Conservation (phyloP, 2,329 filamentous ascomycete genomes). For the Clarireedia homoeocarpa region DNA sequence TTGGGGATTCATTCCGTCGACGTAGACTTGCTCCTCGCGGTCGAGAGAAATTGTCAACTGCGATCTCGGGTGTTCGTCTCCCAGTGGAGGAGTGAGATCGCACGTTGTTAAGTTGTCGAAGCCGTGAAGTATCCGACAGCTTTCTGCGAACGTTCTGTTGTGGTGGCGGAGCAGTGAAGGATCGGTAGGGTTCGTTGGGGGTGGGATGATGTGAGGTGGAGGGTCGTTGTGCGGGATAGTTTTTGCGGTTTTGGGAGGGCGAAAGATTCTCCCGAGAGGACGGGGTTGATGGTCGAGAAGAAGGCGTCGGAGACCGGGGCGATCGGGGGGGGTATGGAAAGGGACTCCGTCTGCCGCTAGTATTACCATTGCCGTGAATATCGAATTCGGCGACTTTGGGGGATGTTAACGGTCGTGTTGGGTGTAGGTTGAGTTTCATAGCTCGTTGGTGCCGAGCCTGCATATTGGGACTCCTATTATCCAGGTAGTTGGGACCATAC, state of each 20-base stretch:
- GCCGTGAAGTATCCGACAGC: constrained; percentile 28
- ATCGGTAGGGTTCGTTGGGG: constrained; percentile 17
- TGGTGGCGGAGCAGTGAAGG: constrained; percentile 18
- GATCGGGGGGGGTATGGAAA: constrained; percentile 13
- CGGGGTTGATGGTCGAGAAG: constrained; percentile 13
- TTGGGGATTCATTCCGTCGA: constrained; percentile 23
- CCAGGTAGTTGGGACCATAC: not conserved
- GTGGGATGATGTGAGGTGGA: constrained; percentile 20
- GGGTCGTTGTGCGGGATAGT: constrained; percentile 14
- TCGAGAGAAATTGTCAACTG: constrained; percentile 26
- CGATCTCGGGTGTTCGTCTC: constrained; percentile 17
- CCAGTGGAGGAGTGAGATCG: constrained; percentile 22
- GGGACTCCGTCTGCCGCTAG: not conserved
- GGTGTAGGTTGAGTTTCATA: constrained; percentile 27
- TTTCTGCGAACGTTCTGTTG: constrained; percentile 20
- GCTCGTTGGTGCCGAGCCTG: constrained; percentile 18
- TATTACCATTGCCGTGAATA: not conserved
- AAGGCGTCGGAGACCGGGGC: constrained; percentile 13
- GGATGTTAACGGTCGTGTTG: constrained; percentile 18
- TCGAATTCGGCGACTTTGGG: constrained; percentile 14
- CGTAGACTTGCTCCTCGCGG: constrained; percentile 23
- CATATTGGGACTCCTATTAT: constrained; percentile 10
- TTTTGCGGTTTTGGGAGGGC: constrained; percentile 1
- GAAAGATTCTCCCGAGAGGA: constrained; percentile 3
- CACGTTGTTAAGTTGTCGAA: constrained; percentile 28